These are phyloP conservation scores for Cyclotella cryptica DNA, from an alignment of 108 stramenopile species.

Conservation along the genomic window DNA sequence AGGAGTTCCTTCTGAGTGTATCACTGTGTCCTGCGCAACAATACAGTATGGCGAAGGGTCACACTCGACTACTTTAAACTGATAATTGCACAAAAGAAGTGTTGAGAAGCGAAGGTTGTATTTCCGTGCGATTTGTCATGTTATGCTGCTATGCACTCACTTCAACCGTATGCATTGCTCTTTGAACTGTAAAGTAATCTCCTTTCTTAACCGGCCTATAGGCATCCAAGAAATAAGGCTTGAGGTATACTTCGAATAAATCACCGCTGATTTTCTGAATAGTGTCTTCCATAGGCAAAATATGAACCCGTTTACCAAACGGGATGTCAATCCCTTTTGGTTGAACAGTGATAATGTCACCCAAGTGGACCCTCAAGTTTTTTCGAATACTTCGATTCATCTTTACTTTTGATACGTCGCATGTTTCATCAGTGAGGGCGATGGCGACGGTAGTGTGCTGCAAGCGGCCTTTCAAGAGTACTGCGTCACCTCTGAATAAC, in stretches of 20 bases:
- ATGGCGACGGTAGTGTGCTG: constrained; percentile 80
- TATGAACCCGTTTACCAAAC: constrained; percentile 77
- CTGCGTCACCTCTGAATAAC: constrained; percentile 81
- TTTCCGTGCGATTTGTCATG: neutral
- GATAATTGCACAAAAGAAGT: neutral
- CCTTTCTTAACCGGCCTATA: constrained; percentile 85
- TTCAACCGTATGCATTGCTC: constrained; percentile 85
- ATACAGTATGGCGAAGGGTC: constrained; percentile 79
- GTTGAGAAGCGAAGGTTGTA: neutral
- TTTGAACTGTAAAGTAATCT: constrained; percentile 78
- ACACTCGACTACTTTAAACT: constrained; percentile 82
- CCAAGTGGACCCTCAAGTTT: constrained; percentile 80
- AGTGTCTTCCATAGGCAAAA: constrained; percentile 81
- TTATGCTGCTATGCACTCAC: neutral
- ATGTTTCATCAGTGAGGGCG: constrained; percentile 74
- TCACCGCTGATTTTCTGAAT: constrained; percentile 81
- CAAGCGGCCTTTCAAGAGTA: constrained; percentile 79
- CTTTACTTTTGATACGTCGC: constrained; percentile 68
- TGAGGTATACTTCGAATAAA: constrained; percentile 84
- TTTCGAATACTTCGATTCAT: constrained; percentile 89
- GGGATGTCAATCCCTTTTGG: constrained; percentile 71
- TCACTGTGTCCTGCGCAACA: constrained; percentile 87
- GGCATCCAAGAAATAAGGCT: constrained; percentile 87
- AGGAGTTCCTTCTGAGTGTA: constrained; percentile 84
- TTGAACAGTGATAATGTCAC: constrained; percentile 73